Base-by-base conservation (phyloP, 768 basidiomycete species). In the Lactifluus piperatus region DNA sequence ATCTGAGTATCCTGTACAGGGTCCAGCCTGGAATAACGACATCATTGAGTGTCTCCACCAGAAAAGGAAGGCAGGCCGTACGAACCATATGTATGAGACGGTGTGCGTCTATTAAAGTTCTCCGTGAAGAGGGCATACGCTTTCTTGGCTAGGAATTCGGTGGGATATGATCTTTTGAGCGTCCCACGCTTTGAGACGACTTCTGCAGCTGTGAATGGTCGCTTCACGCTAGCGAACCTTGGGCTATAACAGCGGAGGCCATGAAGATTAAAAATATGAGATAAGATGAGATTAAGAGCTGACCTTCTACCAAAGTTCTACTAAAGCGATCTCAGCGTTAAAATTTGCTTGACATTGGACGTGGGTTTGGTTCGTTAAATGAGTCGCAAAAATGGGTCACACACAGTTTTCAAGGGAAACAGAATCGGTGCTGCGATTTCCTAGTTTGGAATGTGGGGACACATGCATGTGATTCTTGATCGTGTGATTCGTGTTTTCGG, bases 1-100 rank as follows among this genome's bases (percentile, higher is more conserved):
- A 99, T 99, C 74, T 99, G 97, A 0, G 94, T 97, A 50, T 97
- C 82, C 73, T 99, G 97, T 6, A 99, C 93, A 0, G 94, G 91
- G 71, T 99, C 97, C 64, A 99, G 85, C 22, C 95, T 97, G 66
- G 5, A n/a, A 53, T 30, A 22, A 4, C 34, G 3, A 11, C 49
- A 57, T 51, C 47, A n/a, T 30, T 13, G 34, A 47, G 54, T 22
- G 29, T 49, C 20, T 11, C 26, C 18, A n/a, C 20, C 26, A 16
- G 24, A 5, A 13, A 49, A 7, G 2, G 18, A 14, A 49, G 22
- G 27, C n/a, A 26, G 39, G n/a, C 1, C 36, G 81, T 71, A 97
- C 93, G 94, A 94, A 76, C 97, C 97, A 69, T 98, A 99, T 62
- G 97, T 99, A 71, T 94, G 91, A 22, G 91, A 94, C 0, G 90